Evolutionary conservation across 2,329 filamentous ascomycete genomes (phyloP).

Genomic region (Verticillium alfalfae): DNA sequence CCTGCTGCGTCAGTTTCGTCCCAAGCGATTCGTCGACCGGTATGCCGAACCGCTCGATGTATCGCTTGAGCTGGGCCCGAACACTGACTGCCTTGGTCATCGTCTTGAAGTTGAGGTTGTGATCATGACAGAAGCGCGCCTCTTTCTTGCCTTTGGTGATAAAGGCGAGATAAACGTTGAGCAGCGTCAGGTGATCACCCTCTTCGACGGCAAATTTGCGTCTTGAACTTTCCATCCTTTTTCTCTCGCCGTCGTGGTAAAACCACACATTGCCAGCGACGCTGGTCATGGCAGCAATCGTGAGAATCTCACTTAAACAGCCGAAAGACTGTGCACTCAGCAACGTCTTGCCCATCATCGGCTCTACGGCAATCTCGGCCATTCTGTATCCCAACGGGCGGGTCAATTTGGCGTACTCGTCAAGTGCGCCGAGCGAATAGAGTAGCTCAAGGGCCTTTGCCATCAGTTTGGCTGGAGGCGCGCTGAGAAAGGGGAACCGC

Average conservation of each 20-base stretch:
- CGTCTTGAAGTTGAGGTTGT: conserved; percentile 81
- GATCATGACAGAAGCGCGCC: conserved; percentile 78
- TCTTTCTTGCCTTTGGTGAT: conserved; percentile 78
- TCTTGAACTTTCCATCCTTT: conserved; percentile 65
- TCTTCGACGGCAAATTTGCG: conserved; percentile 87
- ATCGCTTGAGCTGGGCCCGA: conserved; percentile 77
- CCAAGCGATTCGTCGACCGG: conserved; percentile 57
- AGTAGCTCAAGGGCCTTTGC: conserved; percentile 82
- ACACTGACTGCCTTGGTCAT: conserved; percentile 81
- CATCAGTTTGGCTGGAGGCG: conserved; percentile 80
- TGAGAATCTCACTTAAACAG: conserved; percentile 81
- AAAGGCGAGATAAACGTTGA: conserved; percentile 92
- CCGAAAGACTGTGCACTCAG: conserved; percentile 69
- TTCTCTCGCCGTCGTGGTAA: conserved; percentile 71
- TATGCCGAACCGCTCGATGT: conserved; percentile 80
- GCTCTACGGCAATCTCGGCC: conserved; percentile 89
- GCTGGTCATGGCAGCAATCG: conserved; percentile 90
- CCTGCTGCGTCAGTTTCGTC: conserved; percentile 15
- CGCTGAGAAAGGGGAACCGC: conserved; percentile 81
- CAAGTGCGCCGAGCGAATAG: conserved; percentile 79
- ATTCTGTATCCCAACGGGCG: conserved; percentile 82
- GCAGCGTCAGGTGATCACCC: conserved; percentile 85
- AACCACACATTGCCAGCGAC: conserved; percentile 81
- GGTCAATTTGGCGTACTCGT: conserved; percentile 86
- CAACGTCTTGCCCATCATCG: conserved; percentile 90